Percentiles rank a stretch among this genome's conserved stretches.
phyloP scores from a whole-genome alignment of 305 asterid genomes.

The Solanum hybrid region DNA sequence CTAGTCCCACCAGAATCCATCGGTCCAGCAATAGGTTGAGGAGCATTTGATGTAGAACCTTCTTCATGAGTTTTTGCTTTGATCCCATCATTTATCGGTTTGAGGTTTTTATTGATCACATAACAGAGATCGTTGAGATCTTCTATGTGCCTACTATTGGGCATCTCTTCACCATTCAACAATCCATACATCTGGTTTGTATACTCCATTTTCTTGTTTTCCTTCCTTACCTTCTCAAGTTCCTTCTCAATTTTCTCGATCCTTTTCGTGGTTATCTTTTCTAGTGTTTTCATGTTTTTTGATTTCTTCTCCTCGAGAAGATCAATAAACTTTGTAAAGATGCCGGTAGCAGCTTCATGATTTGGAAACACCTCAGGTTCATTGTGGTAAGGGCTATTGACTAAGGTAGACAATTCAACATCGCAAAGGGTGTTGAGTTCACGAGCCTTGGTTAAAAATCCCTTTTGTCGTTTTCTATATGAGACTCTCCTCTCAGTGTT shows the following conservation, averaged over 20 bases:
- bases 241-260: no score
- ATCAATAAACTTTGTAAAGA: slow-evolving; percentile 20
- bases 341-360: background rate
- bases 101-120: slow-evolving; percentile 2
- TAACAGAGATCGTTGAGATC: background rate
- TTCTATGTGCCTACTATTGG: background rate
- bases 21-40: background rate
- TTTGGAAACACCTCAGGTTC: background rate
- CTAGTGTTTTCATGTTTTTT: slow-evolving; percentile 25
- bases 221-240: background rate
- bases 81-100: slow-evolving; percentile 1
- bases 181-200: background rate
- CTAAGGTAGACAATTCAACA: slow-evolving; percentile 12
- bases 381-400: no score
- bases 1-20: background rate
- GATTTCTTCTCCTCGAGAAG: slow-evolving; percentile 17
- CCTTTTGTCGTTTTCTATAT: slow-evolving; percentile 1
- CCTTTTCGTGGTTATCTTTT: slow-evolving; percentile 11
- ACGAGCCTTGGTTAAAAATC: slow-evolving; percentile 19
- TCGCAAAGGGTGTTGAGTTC: slow-evolving; percentile 36
- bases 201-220: background rate
- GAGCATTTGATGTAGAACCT: no score
- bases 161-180: background rate
- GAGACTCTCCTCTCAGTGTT: slow-evolving; percentile 25
- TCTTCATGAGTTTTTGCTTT: background rate